phyloP scores from a whole-genome alignment of 768 basidiomycete genomes.

The Russula brevipes region DNA sequence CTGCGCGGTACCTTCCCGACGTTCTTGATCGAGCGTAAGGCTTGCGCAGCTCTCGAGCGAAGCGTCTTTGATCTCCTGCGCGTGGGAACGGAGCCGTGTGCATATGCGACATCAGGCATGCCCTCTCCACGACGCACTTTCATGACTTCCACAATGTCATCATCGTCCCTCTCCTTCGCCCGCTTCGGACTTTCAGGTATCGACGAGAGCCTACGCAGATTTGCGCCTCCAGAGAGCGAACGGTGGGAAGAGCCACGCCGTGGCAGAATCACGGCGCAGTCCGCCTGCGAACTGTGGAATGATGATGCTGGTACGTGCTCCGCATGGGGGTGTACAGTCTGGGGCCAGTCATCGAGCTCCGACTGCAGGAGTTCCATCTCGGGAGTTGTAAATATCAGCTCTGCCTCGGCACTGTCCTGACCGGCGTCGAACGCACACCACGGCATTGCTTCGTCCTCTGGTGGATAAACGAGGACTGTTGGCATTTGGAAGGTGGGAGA shows the following conservation, averaged over 20 bases:
- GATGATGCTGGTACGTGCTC: constrained; percentile 32
- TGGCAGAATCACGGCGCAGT: constrained; percentile 31
- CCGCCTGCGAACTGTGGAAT: constrained; percentile 29
- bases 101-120: constrained; percentile 27
- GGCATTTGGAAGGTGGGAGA: constrained; percentile 29
- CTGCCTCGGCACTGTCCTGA: constrained; percentile 20
- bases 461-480: constrained; percentile 36
- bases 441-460: constrained; percentile 37
- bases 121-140: constrained; percentile 34
- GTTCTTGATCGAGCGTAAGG: constrained; percentile 36
- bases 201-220: constrained; percentile 7
- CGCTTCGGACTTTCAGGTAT: constrained; percentile 20
- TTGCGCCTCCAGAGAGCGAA: background rate
- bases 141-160: constrained; percentile 36
- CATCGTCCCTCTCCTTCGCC: constrained; percentile 26
- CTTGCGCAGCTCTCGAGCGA: constrained; percentile 33
- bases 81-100: constrained; percentile 16
- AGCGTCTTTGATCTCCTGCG: constrained; percentile 34
- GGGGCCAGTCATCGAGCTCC: constrained; percentile 30
- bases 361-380: constrained; percentile 32
- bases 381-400: constrained; percentile 27
- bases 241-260: constrained; percentile 25
- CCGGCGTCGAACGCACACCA: constrained; percentile 34
- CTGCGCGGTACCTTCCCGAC: constrained; percentile 28
- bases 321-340: constrained; percentile 25